Base-by-base conservation (phyloP, 495 filamentous ascomycete genomes). In the Penicillium paxilli region DNA sequence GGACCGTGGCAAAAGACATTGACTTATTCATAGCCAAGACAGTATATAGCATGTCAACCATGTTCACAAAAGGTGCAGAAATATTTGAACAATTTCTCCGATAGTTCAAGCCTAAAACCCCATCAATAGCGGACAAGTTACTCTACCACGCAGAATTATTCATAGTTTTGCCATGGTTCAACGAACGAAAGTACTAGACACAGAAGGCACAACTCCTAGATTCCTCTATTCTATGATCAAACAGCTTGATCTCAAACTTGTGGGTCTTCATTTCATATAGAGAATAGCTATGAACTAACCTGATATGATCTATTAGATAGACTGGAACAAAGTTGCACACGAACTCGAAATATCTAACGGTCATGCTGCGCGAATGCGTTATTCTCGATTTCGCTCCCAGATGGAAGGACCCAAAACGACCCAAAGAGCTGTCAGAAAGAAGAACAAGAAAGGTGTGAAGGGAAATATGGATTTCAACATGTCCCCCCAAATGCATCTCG, bases 361-460 rank as follows among this genome's bases (percentile, higher is more conserved):
- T 61, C 88, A 92, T 67, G 88, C 88, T 8, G 87, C 88, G 25
- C 86, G 88, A 41, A 92, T 92, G 88, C 86, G 88, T 28, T 92
- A 83, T 67, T 85, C 83, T 19, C 83, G 88, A 35, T 89, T 90
- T 73, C 74, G 73, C 52, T 74, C 79, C 53, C 79, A 83, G 47
- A 83, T 84, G 76, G 82, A 85, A 51, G 78, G 78, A 20, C 68
- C 55, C 7, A 53, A 59, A 2, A 48, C 70, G 11, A 59, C 48
- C 5, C 54, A 47, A 52, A 56, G 32, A 60, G 45, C 17, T 1
- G 45, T n/a, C 66, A 63, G 38, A 58, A 58, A 42, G 44, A 28
- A 3, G 47, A 53, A 42, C 54, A 53, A 22, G 55, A 56, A 53
- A 24, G 58, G 44, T 0, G 54, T 46, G 44, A 16, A 16, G 12